phyloP scores from a whole-genome alignment of 306 rosid genomes.

The Cajanus cajan region DNA sequence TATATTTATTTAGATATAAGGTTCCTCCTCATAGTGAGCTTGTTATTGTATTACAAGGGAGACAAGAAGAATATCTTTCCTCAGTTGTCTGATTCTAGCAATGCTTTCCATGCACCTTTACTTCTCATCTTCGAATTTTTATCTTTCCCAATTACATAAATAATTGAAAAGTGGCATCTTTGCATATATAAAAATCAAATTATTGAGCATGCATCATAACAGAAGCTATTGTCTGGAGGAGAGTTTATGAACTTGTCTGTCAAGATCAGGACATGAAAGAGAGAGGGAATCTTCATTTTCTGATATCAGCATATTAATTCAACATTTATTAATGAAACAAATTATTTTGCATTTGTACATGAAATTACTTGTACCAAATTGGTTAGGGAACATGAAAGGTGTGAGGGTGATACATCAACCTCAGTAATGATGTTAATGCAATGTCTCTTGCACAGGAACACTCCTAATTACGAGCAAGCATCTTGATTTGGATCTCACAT shows the following conservation, averaged over 20 bases:
- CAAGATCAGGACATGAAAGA: neutral
- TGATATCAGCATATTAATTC: neutral
- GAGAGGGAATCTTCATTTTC: neutral
- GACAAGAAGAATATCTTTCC: slow-evolving; percentile 19
- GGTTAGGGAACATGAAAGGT: neutral
- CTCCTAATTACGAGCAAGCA: neutral
- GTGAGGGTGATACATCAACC: neutral
- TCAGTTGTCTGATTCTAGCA: neutral
- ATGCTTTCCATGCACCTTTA: slow-evolving; percentile 13
- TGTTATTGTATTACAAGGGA: neutral
- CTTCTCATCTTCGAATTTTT: neutral
- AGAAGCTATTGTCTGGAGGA: neutral
- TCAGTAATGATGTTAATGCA: neutral
- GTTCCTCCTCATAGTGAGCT: slow-evolving; percentile 1
- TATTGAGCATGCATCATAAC: neutral
- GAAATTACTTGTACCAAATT: neutral
- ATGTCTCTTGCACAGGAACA: neutral
- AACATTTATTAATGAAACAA: neutral
- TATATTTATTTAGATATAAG: slow-evolving; percentile 9
- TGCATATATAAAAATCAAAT: neutral
- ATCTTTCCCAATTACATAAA: neutral
- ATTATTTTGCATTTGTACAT: neutral
- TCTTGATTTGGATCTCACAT: neutral
- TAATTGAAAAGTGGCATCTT: neutral
- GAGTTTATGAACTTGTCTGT: neutral